Conservation (phyloP, 805 yeast genomes). For the Candida oleophila region DNA sequence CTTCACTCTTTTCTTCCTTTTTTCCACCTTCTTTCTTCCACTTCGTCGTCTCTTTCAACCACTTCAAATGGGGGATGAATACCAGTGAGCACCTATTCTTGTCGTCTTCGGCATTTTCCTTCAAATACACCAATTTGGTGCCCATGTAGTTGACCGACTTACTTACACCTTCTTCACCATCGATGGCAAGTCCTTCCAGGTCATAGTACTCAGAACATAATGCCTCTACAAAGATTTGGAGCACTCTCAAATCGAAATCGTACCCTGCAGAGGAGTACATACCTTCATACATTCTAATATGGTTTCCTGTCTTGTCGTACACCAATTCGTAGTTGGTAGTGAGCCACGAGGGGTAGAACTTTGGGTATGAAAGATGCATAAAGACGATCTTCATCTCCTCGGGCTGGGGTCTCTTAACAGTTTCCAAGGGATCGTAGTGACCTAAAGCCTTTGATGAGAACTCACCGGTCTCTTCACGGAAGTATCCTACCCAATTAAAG, state of each 20-base stretch:
- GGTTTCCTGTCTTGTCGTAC: conserved; percentile 29
- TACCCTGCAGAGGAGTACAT: conserved; percentile 38
- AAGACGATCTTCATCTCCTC: conserved; percentile 31
- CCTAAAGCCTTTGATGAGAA: conserved; percentile 22
- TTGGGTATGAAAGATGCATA: conserved; percentile 64
- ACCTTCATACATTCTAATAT: conserved; percentile 39
- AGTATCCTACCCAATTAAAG: conserved; percentile 35
- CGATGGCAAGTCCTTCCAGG: conserved; percentile 24
- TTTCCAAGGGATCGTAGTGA: conserved; percentile 38
- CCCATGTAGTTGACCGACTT: conserved; percentile 32
- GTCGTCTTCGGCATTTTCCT: conserved; percentile 20
- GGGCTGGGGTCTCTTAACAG: conserved; percentile 2
- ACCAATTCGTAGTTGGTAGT: conserved; percentile 35
- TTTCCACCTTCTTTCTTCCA: conserved; percentile 3
- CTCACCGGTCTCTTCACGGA: conserved; percentile 18
- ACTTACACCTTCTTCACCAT: conserved; percentile 16
- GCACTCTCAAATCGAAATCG: conserved; percentile 41
- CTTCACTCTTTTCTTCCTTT: background rate
- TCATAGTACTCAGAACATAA: conserved; percentile 36
- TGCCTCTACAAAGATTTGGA: conserved; percentile 39
- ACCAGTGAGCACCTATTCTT: conserved; percentile 31
- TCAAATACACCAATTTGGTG: conserved; percentile 26
- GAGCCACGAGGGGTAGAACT: conserved; percentile 32
- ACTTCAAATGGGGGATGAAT: conserved; percentile 41
- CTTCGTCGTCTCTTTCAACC: conserved; percentile 38